Evolutionary conservation across 345 rosid species (phyloP), one percentile per base, ranked within the genome.

Genomic region (Ceriops zippeliana): DNA sequence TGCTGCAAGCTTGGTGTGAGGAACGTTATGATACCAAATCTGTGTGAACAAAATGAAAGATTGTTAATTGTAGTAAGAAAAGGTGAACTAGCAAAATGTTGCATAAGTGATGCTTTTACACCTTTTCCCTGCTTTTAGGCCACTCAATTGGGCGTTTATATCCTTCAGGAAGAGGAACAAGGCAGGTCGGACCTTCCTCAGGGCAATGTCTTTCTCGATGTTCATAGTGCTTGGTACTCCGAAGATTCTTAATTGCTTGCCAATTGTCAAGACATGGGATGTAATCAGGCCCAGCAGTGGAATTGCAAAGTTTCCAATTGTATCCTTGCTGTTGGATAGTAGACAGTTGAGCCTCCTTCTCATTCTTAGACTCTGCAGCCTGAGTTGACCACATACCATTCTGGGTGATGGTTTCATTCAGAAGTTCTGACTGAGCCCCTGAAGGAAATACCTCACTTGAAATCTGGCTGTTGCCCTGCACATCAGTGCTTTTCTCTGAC

Each of bases 201-300:
- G 98, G 98, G 66, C 99, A 95, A 78, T 95, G 99, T 85, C 99
- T 86, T 86, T 95, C 99, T 64, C 99, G 86, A 81, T 95, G 99
- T 70, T 95, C 96, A 65, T 95, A 95, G 80, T 95, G 98, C 79
- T 86, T 95, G 54, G 98, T 95, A 61, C 81, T 70, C 37, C 61
- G 76, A 51, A 95, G 99, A 76, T 70, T 83, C 83, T 35, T 86
- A 74, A 95, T 87, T 53, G 97, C 97, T 85, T 87, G 69, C 85
- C 49, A 78, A 78, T 95, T 95, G 82, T 95, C 99, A 70, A 95
- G 99, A 74, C 99, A 95, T 20, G 99, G 99, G 75, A 95, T 92
- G 70, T 77, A 95, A 84, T 95, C 99, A 30, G 96, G 81, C 65
- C 97, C 99, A 2, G 99, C 92, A 70, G 91, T 88, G 65, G 82